A percentile compares a stretch with the other conserved stretches of the same genome.
phyloP scores from a whole-genome alignment of 2,329 filamentous ascomycete genomes.

The Paramyrothecium roridum region DNA sequence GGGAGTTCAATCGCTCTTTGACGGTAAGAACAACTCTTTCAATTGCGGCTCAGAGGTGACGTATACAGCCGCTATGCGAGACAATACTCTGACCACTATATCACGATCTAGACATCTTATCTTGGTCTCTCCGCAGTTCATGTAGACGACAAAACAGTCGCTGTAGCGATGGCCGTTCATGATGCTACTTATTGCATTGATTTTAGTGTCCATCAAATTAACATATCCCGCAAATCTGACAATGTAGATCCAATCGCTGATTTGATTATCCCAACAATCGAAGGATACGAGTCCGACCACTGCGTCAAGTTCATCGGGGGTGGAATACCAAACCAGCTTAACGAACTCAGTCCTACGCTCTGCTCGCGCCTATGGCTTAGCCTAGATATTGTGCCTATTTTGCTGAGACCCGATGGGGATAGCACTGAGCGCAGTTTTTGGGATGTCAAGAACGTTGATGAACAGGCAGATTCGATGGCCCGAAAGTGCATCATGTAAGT shows the following conservation, averaged over 20 bases:
- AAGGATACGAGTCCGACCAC: conserved; percentile 61
- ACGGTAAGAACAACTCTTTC: not conserved
- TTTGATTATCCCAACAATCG: conserved; percentile 54
- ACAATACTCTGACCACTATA: not conserved
- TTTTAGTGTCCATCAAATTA: conserved; percentile 53
- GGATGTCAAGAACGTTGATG: conserved; percentile 63
- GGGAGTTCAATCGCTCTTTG: not conserved
- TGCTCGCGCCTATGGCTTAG: conserved; percentile 73
- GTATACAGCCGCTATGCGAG: no score
- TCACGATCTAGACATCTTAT: conserved; percentile 49
- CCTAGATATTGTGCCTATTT: conserved; percentile 71
- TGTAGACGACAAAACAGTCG: conserved; percentile 46
- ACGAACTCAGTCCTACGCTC: conserved; percentile 59
- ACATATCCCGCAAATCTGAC: conserved; percentile 41
- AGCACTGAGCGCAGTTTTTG: conserved; percentile 41
- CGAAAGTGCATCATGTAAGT: conserved; percentile 72
- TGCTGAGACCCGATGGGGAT: conserved; percentile 50
- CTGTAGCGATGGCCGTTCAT: conserved; percentile 66
- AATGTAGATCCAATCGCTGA: conserved; percentile 51
- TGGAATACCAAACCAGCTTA: conserved; percentile 61
- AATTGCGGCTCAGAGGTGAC: no score
- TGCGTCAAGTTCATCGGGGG: conserved; percentile 72
- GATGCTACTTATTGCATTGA: conserved; percentile 74
- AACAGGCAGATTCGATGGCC: conserved; percentile 78
- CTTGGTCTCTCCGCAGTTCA: conserved; percentile 59